Conservation (phyloP, 148 eudicot genomes). For the Polygonum maritimum region DNA sequence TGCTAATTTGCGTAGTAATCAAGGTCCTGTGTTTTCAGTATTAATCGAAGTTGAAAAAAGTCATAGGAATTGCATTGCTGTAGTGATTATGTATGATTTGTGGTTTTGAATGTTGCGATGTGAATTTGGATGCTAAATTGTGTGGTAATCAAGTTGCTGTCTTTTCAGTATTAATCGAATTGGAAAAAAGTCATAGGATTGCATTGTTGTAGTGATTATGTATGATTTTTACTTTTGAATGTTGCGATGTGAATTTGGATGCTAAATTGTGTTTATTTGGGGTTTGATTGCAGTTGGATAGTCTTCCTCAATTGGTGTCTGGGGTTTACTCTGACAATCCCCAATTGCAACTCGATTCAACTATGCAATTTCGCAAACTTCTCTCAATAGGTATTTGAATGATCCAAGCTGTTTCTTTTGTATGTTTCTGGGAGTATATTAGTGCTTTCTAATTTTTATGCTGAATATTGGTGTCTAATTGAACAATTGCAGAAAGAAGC, state of each 20-base stretch:
- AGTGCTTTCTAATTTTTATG: neutral
- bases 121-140: too few relatives aligned
- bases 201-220: neutral
- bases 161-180: neutral
- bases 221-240: neutral
- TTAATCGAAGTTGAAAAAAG: neutral
- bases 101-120: too few relatives aligned
- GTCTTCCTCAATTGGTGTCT: constrained; percentile 63
- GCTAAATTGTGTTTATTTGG: constrained; percentile 10
- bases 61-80: neutral
- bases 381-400: constrained; percentile 61
- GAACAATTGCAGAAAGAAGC: constrained; percentile 43
- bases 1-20: neutral
- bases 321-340: constrained; percentile 52
- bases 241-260: neutral
- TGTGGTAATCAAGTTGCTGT: neutral
- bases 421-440: neutral
- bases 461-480: neutral
- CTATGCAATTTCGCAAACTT: constrained; percentile 68
- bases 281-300: constrained; percentile 46
- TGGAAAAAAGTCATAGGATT: neutral
- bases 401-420: neutral
- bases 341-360: constrained; percentile 66
- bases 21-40: neutral
- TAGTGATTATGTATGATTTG: too few relatives aligned